Evolutionary conservation across 805 yeast species (phyloP).

Genomic region (Saccharomyces cerevisiae): DNA sequence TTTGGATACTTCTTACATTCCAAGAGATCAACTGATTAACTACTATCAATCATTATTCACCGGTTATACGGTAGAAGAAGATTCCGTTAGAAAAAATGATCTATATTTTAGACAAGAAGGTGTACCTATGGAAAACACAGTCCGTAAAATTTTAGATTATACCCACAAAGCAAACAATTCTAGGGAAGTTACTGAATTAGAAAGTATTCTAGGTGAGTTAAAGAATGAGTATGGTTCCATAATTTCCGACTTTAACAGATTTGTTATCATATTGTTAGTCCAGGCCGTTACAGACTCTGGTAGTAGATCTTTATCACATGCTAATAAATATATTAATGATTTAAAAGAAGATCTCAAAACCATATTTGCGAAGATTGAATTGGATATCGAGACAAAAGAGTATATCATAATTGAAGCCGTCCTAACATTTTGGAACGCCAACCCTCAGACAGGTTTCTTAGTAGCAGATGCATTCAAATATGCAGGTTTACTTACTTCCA

Average conservation of each 20-base stretch:
- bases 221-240: constrained; percentile 22
- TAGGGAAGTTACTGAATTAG: constrained; percentile 27
- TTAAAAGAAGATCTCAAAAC: constrained; percentile 32
- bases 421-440: constrained; percentile 54
- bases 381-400: constrained; percentile 29
- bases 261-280: constrained; percentile 52
- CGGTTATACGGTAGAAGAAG: constrained; percentile 22
- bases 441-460: constrained; percentile 57
- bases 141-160: constrained; percentile 33
- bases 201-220: constrained; percentile 25
- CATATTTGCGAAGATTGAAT: constrained; percentile 24
- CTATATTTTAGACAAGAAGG: constrained; percentile 34
- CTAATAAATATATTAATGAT: constrained; percentile 45
- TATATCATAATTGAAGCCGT: constrained; percentile 47
- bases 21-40: constrained; percentile 27
- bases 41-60: constrained; percentile 32
- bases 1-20: constrained; percentile 37
- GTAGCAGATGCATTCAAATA: constrained; percentile 46
- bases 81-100: constrained; percentile 28
- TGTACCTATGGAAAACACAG: constrained; percentile 31
- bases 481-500: constrained; percentile 36
- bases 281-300: constrained; percentile 78
- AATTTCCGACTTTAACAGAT: constrained; percentile 34
- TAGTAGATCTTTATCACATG: constrained; percentile 76
- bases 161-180: constrained; percentile 29